Conservation (phyloP, 768 basidiomycete genomes). For the Leucocoprinus birnbaumii region DNA sequence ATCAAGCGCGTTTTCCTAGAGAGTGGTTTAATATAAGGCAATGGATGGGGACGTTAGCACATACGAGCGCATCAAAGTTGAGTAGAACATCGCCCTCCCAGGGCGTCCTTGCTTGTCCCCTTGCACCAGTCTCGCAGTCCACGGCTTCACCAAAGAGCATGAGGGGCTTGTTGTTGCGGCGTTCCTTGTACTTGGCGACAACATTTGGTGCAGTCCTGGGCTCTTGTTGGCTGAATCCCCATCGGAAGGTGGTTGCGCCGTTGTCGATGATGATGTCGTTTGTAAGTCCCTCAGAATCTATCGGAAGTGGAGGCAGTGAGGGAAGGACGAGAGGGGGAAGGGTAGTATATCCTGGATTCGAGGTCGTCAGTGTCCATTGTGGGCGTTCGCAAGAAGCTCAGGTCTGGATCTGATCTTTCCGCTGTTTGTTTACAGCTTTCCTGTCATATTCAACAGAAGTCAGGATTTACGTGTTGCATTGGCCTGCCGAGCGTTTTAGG, state of each 20-base stretch:
- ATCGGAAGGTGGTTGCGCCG: slow-evolving; percentile 78
- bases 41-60: slow-evolving; percentile 26
- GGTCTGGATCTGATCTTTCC: too few relatives aligned
- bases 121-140: slow-evolving; percentile 82
- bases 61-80: slow-evolving; percentile 90
- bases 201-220: slow-evolving; percentile 70
- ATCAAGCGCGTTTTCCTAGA: slow-evolving; percentile 91
- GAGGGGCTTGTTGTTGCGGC: slow-evolving; percentile 78
- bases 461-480: not conserved
- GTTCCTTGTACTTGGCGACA: slow-evolving; percentile 86
- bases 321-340: slow-evolving; percentile 14
- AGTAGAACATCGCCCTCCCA: slow-evolving; percentile 95
- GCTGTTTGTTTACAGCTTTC: too few relatives aligned
- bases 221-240: slow-evolving; percentile 65
- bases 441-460: not conserved
- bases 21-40: slow-evolving; percentile 24
- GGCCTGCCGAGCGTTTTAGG: too few relatives aligned
- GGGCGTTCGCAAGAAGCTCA: not conserved
- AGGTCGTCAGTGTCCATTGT: slow-evolving; percentile 5
- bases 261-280: slow-evolving; percentile 81
- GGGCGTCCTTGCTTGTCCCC: slow-evolving; percentile 73
- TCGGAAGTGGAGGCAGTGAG: slow-evolving; percentile 18
- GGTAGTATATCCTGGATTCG: slow-evolving; percentile 3
- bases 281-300: slow-evolving; percentile 48
- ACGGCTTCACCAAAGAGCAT: slow-evolving; percentile 86